phyloP scores from a whole-genome alignment of 306 rosid genomes.

The Datisca glomerata region DNA sequence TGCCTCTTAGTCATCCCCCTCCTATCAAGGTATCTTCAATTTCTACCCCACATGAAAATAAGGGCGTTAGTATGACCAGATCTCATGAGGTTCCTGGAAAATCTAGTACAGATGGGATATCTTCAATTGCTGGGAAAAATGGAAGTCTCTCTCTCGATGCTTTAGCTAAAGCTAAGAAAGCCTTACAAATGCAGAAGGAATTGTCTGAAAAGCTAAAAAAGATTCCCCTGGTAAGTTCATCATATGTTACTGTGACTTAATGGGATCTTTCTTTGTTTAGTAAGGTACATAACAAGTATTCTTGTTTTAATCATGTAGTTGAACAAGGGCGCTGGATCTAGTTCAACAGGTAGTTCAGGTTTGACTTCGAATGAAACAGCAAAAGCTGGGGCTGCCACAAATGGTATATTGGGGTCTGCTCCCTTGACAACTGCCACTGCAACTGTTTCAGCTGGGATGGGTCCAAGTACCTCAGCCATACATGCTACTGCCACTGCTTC shows the following conservation, averaged over 20 bases:
- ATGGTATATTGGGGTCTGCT: constrained; percentile 13
- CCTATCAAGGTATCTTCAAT: constrained; percentile 92
- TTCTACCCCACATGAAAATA: constrained; percentile 99
- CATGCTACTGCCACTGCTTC: constrained; percentile 20
- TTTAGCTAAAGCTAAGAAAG: constrained; percentile 78
- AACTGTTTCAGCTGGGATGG: constrained; percentile 22
- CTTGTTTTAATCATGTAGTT: constrained; percentile 36
- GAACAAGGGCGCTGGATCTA: constrained; percentile 43
- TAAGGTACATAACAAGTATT: constrained; percentile 7
- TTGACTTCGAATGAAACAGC: constrained; percentile 32
- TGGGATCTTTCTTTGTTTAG: not conserved
- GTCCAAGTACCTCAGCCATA: constrained; percentile 26
- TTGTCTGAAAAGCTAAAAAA: constrained; percentile 69
- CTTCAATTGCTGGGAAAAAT: constrained; percentile 85
- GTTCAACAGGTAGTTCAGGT: constrained; percentile 27
- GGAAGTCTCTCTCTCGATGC: constrained; percentile 75
- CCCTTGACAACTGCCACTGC: constrained; percentile 17
- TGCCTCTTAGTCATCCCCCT: constrained; percentile 39
- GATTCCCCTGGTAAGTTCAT: constrained; percentile 45
- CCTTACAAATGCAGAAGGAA: constrained; percentile 72
- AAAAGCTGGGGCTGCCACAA: constrained; percentile 17
- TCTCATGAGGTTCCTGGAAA: constrained; percentile 99
- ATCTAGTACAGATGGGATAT: constrained; percentile 99
- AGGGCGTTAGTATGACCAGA: constrained; percentile 97
- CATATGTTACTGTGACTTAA: not conserved